phyloP scores from a whole-genome alignment of 139 green algal species.

The Picochlorum sp. region DNA sequence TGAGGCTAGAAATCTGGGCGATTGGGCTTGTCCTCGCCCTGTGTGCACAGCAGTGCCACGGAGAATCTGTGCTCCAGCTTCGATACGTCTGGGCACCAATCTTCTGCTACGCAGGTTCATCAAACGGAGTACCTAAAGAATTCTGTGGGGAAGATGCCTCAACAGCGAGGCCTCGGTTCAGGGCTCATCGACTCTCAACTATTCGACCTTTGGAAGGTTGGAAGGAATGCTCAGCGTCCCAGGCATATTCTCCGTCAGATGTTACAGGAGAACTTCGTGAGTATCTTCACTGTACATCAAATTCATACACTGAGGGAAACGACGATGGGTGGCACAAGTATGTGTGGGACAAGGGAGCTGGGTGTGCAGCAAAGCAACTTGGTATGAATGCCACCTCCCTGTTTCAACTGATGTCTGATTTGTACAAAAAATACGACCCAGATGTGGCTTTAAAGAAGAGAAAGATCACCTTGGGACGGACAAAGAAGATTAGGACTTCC shows the following conservation, averaged over 20 bases:
- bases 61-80: too few relatives aligned
- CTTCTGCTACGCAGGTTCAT: too few relatives aligned
- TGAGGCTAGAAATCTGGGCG: too few relatives aligned
- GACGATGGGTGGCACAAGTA: background rate
- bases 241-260: background rate
- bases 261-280: background rate
- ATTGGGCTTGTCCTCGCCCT: too few relatives aligned
- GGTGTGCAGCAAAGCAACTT: background rate
- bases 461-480: background rate
- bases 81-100: too few relatives aligned
- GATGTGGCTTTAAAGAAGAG: background rate
- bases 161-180: too few relatives aligned
- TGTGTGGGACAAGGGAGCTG: constrained; percentile 1
- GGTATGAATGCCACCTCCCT: background rate
- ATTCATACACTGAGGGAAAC: background rate
- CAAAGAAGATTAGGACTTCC: background rate
- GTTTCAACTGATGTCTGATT: background rate
- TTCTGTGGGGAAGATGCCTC: too few relatives aligned
- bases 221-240: too few relatives aligned
- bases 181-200: too few relatives aligned
- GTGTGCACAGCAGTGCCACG: too few relatives aligned
- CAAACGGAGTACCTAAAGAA: too few relatives aligned
- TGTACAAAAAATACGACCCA: background rate
- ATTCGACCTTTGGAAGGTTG: too few relatives aligned
- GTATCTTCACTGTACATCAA: background rate